Base-by-base conservation (phyloP, 73 alveolate genomes). In the Blepharisma stoltei region DNA sequence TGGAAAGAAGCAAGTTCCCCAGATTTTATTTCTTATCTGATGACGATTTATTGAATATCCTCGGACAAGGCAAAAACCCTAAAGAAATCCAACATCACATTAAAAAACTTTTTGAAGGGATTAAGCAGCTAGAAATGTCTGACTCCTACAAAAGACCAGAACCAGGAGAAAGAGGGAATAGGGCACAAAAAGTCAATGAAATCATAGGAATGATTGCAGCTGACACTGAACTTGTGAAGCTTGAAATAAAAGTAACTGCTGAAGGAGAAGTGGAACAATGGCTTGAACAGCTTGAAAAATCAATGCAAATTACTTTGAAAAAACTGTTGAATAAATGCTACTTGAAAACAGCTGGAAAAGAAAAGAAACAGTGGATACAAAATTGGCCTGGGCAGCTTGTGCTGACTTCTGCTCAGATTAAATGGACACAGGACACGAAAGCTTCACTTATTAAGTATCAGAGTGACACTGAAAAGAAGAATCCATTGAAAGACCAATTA, bases 1-100 rank as follows among this genome's bases (percentile, higher is more conserved):
- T 88, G 38, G 83, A 81, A 76, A 80, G 95, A 86, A 92, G 90
- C 77, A 88, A 87, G 80, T 97, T 97, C 93, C 99, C 99, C 14
- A 92, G 99, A 85, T 97, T 97, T 95, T 97, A 97, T 89, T 97
- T 97, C 98, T 89, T 97, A 54, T 97, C 99, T 54, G 96, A 97
- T 81, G 99, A 97, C 78, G 99, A 97, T 87, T 87, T 97, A 53
- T 93, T 97, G 54, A 99, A 97, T 78, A 92, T 97, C 67, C 86
- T 97, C 82, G 99, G 99, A 70, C 90, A 96, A 76, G 91, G 98
- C 11, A 89, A 97, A 54, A 98, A 97, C 75, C 99, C 99, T 0
- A 89, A 91, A 71, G 92, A 94, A 77, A 98, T 97, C 18, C 95
- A 94, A 75, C 94, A 97, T 88, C 99, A 97, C 85, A 88, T 97